phyloP scores from a whole-genome alignment of 108 stramenopile species.

The Parietichytrium sp. region DNA sequence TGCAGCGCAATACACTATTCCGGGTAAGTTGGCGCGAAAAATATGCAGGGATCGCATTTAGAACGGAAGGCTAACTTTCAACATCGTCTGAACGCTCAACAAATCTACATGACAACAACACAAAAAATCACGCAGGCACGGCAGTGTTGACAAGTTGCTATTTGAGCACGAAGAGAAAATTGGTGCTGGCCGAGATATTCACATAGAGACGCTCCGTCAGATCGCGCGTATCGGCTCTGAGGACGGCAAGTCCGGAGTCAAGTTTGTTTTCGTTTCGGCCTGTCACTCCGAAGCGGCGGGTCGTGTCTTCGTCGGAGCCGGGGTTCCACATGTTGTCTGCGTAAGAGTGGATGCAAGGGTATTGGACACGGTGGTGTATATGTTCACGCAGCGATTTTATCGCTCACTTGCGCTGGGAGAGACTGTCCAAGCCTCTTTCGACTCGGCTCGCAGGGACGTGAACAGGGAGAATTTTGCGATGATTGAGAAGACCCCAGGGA shows the following conservation, averaged over 20 bases:
- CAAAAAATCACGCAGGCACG: no score
- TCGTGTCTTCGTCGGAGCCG: slow-evolving; percentile 80
- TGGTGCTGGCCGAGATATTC: neutral
- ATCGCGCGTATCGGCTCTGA: neutral
- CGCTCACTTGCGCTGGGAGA: slow-evolving; percentile 71
- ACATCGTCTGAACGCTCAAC: no score
- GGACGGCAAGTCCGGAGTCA: slow-evolving; percentile 56
- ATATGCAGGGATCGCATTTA: no score
- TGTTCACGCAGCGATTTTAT: slow-evolving; percentile 79
- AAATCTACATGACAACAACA: no score
- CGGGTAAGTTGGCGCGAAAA: no score
- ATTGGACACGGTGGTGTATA: slow-evolving; percentile 75
- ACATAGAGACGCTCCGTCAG: neutral
- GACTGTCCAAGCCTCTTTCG: slow-evolving; percentile 78
- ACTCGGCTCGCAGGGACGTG: slow-evolving; percentile 77
- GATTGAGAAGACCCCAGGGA: slow-evolving; percentile 65
- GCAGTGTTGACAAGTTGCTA: neutral
- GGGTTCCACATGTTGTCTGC: slow-evolving; percentile 90
- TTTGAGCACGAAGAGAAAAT: slow-evolving; percentile 21
- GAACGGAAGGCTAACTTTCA: no score
- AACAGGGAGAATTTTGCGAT: slow-evolving; percentile 60
- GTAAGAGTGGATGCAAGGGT: slow-evolving; percentile 76
- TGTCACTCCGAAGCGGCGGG: slow-evolving; percentile 79
- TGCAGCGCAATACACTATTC: slow-evolving; percentile 29
- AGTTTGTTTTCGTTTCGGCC: slow-evolving; percentile 90